Percentiles rank a stretch among this genome's conserved stretches.
Conservation (phyloP, 768 basidiomycete genomes). For the Leccinum variicolor region DNA sequence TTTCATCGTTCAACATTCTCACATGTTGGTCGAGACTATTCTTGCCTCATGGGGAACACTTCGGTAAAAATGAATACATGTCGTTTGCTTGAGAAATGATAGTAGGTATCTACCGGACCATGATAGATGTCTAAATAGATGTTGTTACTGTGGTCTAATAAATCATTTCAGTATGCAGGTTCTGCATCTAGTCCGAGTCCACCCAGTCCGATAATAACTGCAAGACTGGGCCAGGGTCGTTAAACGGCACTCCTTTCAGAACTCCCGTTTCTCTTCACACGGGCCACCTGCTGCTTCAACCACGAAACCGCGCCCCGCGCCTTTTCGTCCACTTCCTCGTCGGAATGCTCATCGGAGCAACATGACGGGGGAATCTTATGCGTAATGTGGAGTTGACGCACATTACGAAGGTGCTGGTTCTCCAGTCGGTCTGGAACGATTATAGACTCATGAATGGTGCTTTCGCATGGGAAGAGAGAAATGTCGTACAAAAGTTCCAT, state of each 20-base stretch:
- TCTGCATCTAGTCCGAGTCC: not conserved
- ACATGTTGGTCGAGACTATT: not conserved
- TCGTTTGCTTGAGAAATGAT: not conserved
- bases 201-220: not conserved
- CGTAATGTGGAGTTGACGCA: conserved; percentile 90
- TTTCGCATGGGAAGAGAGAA: not conserved
- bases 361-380: conserved; percentile 85
- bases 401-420: conserved; percentile 93
- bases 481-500: conserved; percentile 86
- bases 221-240: not conserved
- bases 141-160: not conserved
- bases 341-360: not conserved
- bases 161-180: not conserved
- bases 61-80: not conserved
- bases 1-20: not conserved
- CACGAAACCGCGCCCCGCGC: not conserved
- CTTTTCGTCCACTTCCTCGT: not conserved
- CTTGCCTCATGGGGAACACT: not conserved
- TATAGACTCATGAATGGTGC: not conserved
- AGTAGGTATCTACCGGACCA: not conserved
- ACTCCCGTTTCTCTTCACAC: not conserved
- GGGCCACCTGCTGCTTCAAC: not conserved
- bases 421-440: conserved; percentile 63
- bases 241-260: not conserved
- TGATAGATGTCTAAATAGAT: not conserved